Conservation (phyloP, 495 filamentous ascomycete species). For the Tetracladium setigerum region DNA sequence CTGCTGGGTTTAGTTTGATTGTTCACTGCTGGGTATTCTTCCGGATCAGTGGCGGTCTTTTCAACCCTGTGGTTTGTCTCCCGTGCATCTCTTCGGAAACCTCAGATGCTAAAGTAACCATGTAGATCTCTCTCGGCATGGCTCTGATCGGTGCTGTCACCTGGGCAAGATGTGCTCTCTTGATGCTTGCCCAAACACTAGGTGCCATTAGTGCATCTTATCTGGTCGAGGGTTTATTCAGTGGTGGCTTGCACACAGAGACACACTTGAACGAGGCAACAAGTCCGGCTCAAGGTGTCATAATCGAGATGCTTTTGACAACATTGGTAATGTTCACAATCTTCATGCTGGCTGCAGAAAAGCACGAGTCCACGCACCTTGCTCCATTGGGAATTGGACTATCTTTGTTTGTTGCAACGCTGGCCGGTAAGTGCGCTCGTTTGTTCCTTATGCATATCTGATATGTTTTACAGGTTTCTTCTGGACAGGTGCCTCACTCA, state of each 20-base stretch:
- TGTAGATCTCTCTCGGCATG: slow-evolving; percentile 45
- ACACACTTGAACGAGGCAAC: slow-evolving; percentile 35
- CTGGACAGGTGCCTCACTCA: slow-evolving; percentile 66
- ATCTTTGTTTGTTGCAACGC: slow-evolving; percentile 42
- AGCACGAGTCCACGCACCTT: slow-evolving; percentile 43
- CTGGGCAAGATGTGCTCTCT: slow-evolving; percentile 36
- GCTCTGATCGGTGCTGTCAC: slow-evolving; percentile 49
- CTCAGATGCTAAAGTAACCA: slow-evolving; percentile 32
- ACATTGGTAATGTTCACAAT: slow-evolving; percentile 45
- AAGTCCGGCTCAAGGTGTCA: slow-evolving; percentile 39
- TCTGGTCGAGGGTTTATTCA: slow-evolving; percentile 44
- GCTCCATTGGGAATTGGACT: slow-evolving; percentile 48
- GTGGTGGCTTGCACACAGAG: slow-evolving; percentile 36
- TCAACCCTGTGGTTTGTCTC: slow-evolving; percentile 52
- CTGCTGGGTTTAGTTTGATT: slow-evolving; percentile 51
- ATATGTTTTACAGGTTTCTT: slow-evolving; percentile 42
- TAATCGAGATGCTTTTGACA: slow-evolving; percentile 50
- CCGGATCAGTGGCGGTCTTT: slow-evolving; percentile 55
- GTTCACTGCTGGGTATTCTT: slow-evolving; percentile 62
- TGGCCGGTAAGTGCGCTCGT: slow-evolving; percentile 27
- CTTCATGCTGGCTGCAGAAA: slow-evolving; percentile 52
- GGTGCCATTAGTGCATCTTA: slow-evolving; percentile 48
- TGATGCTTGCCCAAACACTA: slow-evolving; percentile 47
- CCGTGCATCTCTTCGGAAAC: slow-evolving; percentile 7
- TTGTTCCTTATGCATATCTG: background rate